phyloP scores from a whole-genome alignment of 108 stramenopile genomes.

The Cyclotella baltica region DNA sequence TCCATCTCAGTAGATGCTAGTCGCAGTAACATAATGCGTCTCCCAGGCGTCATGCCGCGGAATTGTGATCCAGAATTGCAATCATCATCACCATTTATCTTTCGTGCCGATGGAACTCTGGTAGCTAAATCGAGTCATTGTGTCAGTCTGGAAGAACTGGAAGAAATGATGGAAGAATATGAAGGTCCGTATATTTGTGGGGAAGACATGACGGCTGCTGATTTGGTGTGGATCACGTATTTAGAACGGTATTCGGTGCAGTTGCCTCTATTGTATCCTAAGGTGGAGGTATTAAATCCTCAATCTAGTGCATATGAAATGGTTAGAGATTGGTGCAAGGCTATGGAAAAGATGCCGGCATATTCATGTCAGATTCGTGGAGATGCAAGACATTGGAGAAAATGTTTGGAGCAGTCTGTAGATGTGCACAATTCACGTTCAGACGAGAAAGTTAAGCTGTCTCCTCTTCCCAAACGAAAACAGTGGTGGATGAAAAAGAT shows the following conservation, averaged over 20 bases:
- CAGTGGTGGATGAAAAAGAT: conserved; percentile 43
- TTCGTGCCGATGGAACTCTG: conserved; percentile 20
- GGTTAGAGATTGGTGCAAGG: conserved; percentile 35
- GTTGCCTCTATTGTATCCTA: conserved; percentile 37
- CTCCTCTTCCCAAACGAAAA: conserved; percentile 45
- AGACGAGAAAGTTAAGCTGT: conserved; percentile 33
- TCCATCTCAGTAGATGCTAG: conserved; percentile 29
- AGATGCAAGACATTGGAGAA: conserved; percentile 37
- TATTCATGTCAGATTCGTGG: conserved; percentile 42
- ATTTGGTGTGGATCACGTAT: conserved; percentile 50
- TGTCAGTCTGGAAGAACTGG: conserved; percentile 47
- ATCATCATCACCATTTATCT: conserved; percentile 21
- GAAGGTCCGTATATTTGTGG: conserved; percentile 40
- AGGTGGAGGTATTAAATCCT: conserved; percentile 28
- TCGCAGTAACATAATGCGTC: conserved; percentile 24
- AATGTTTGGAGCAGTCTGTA: conserved; percentile 46
- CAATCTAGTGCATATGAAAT: conserved; percentile 25
- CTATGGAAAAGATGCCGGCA: conserved; percentile 34
- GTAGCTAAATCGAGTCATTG: conserved; percentile 30
- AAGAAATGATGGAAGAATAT: conserved; percentile 51
- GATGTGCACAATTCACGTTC: conserved; percentile 67
- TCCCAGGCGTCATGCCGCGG: conserved; percentile 41
- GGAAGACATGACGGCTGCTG: conserved; percentile 35
- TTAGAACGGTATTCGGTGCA: conserved; percentile 52
- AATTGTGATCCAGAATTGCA: conserved; percentile 19